Evolutionary conservation across 441 rosid species (phyloP).

Genomic region (Aleurites moluccanus): DNA sequence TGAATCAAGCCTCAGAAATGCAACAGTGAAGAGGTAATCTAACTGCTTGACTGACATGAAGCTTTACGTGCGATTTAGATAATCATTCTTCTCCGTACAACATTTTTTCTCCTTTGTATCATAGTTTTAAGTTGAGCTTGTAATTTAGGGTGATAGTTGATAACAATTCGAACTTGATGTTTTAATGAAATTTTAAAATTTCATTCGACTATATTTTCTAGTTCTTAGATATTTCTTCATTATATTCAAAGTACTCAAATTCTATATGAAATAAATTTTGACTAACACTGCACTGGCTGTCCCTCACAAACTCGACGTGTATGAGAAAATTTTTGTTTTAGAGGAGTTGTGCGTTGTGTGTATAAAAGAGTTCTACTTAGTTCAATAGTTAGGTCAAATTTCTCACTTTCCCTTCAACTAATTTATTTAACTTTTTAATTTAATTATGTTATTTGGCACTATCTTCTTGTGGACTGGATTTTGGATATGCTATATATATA

Average conservation of each 20-base stretch:
- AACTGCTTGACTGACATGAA: slow-evolving; percentile 16
- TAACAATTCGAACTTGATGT: neutral
- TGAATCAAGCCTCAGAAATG: slow-evolving; percentile 4
- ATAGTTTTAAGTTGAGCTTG: slow-evolving; percentile 17
- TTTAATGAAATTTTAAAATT: slow-evolving; percentile 13
- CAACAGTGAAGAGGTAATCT: slow-evolving; percentile 24
- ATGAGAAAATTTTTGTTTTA: too few relatives aligned
- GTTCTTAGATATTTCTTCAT: neutral
- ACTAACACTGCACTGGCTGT: neutral
- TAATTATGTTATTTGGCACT: too few relatives aligned
- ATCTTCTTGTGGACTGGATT: too few relatives aligned
- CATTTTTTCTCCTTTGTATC: slow-evolving; percentile 19
- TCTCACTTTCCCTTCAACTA: too few relatives aligned
- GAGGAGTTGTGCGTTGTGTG: too few relatives aligned
- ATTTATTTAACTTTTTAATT: too few relatives aligned
- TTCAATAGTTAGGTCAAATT: too few relatives aligned
- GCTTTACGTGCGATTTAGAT: slow-evolving; percentile 9
- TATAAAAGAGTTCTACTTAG: too few relatives aligned
- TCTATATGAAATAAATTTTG: neutral
- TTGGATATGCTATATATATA: too few relatives aligned
- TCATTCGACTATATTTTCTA: neutral
- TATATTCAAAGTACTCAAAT: neutral
- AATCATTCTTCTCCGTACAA: slow-evolving; percentile 9
- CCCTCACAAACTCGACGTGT: neutral
- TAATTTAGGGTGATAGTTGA: slow-evolving; percentile 12